Evolutionary conservation across 2,329 filamentous ascomycete species (phyloP).

Genomic region (Raffaelea arxii): DNA sequence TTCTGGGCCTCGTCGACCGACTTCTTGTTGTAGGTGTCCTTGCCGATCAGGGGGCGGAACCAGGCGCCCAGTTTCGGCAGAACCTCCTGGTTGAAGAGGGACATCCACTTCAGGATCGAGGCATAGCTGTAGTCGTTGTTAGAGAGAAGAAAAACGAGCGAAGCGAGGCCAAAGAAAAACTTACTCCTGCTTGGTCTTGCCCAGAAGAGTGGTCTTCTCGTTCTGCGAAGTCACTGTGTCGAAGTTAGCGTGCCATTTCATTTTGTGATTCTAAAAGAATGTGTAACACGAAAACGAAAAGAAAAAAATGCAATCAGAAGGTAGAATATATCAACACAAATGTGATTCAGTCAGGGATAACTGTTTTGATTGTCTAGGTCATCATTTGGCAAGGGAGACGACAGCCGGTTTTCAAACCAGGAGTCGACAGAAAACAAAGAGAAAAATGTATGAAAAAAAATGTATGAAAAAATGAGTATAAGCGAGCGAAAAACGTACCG

Average conservation of each 20-base stretch:
- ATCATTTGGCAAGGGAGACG: conserved; percentile 37
- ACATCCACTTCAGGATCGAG: conserved; percentile 97
- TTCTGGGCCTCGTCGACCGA: conserved; percentile 71
- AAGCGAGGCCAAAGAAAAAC: conserved; percentile 15
- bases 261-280: conserved; percentile 8
- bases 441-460: neutral
- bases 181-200: conserved; percentile 99
- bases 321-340: conserved; percentile 80
- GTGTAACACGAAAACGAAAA: conserved; percentile 22
- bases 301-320: conserved; percentile 52
- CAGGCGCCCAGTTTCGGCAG: conserved; percentile 63
- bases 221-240: conserved; percentile 93
- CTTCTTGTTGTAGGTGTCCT: conserved; percentile 96
- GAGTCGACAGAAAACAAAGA: neutral
- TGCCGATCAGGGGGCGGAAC: conserved; percentile 79
- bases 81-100: conserved; percentile 86
- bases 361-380: conserved; percentile 72
- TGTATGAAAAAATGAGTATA: conserved; percentile 6
- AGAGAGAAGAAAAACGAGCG: neutral
- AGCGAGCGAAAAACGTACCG: conserved; percentile 54
- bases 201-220: conserved; percentile 98
- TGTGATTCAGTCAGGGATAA: conserved; percentile 99
- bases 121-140: conserved; percentile 52
- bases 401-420: neutral
- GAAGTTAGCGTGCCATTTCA: conserved; percentile 13